Evolutionary conservation across 345 rosid genomes (phyloP).

Genomic region (Lepidium didymum): DNA sequence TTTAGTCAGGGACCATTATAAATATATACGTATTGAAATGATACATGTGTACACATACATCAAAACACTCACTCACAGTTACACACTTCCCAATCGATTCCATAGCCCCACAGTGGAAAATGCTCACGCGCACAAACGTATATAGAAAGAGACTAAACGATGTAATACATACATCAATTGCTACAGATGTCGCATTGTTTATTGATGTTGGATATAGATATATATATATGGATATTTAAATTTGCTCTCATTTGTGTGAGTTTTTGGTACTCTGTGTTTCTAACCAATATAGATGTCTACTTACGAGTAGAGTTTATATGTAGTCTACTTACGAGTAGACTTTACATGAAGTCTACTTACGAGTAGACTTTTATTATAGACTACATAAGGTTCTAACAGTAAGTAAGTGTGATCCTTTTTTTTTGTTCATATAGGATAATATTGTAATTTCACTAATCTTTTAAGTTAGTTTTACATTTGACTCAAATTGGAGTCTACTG

Average conservation of each 20-base stretch:
- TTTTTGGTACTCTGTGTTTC: neutral
- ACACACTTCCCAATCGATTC: neutral
- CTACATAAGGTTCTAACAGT: no score
- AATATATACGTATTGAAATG: neutral
- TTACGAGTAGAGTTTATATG: no score
- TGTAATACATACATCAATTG: neutral
- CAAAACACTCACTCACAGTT: constrained; percentile 5
- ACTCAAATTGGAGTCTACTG: no score
- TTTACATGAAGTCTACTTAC: no score
- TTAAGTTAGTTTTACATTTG: no score
- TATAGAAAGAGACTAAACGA: neutral
- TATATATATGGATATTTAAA: neutral
- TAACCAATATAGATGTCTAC: no score
- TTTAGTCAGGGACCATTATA: neutral
- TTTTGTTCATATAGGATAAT: no score
- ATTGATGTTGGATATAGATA: neutral
- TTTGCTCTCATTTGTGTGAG: constrained; percentile 1
- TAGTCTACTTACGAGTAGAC: no score
- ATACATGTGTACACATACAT: neutral
- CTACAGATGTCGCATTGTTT: constrained; percentile 1
- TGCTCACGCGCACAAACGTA: constrained; percentile 15
- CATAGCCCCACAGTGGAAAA: constrained; percentile 3
- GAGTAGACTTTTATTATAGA: no score
- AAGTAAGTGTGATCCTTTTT: no score
- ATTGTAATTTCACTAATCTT: no score